Evolutionary conservation across 768 basidiomycete genomes (phyloP), one percentile per base, ranked within the genome.

Genomic region (Epithele typhae): DNA sequence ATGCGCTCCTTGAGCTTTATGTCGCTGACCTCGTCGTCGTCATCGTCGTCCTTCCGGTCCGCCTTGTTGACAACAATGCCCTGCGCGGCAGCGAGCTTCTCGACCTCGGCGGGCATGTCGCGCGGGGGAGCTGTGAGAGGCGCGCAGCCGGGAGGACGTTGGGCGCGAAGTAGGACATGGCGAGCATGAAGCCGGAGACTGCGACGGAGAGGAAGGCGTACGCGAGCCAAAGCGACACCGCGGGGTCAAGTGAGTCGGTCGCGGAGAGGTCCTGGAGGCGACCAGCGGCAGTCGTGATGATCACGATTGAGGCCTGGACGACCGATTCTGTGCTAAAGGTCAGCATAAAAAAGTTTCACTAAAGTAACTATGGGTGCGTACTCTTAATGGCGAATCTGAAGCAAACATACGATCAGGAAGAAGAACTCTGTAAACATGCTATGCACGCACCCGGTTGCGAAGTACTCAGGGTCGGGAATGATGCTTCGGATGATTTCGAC

Each of bases 231-330:
- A 70, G 58, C 2, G 63, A 62, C 25, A 70, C 64, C 2, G 67
- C 65, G 15, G 64, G 61, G 41, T 66, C 64, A 40, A 71, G 67
- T 7, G 68, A 68, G 55, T 63, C 36, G 45, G 55, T 59, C 7
- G 61, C 43, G 3, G 69, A 61, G 43, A 59, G 52, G 53, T 70
- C 71, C 53, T 72, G 71, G 11, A 71, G 55, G 46, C 66, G 66
- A 17, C 71, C 70, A 3, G 70, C 68, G 0, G 67, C 70, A 15
- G 64, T 69, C 8, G 70, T 70, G 54, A 71, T 69, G 52, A 72
- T 71, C 21, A 71, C 68, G 38, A 70, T 68, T 24, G 66, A 68
- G 7, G 65, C 70, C 51, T 72, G 71, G 1, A 71, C 66, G 22
- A 69, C 64, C 23, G 69, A 72, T 55, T 72, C 70, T 71, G 53